Percentiles rank a stretch among this genome's conserved stretches.
Evolutionary conservation across 176 grass and related monocot genomes (phyloP).

Genomic region (Echinochloa phyllopogon): DNA sequence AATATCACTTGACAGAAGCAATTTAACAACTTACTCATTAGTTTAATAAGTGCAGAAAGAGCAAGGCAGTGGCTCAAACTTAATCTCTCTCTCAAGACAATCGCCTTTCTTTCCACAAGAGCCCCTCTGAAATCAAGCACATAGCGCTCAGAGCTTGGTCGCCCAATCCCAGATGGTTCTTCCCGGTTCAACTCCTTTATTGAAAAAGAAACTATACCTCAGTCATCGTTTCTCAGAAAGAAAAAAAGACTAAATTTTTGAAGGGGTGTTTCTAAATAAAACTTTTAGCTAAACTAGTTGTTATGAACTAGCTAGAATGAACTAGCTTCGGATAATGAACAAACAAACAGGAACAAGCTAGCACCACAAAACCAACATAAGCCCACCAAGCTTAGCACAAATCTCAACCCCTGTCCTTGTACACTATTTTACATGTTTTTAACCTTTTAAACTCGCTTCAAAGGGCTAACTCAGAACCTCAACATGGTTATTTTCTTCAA

Average conservation of each 20-base stretch:
- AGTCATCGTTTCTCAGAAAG: constrained; percentile 5
- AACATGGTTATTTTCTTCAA: constrained; percentile 9
- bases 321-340: background rate
- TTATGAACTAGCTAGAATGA: constrained; percentile 1
- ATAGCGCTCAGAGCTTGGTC: constrained; percentile 75
- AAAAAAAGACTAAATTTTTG: constrained; percentile 31
- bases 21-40: constrained; percentile 67
- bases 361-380: constrained; percentile 2
- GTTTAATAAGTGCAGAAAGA: constrained; percentile 74
- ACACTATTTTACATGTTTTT: constrained; percentile 25
- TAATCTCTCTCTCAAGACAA: constrained; percentile 88
- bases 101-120: constrained; percentile 79
- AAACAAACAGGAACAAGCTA: background rate
- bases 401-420: background rate
- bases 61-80: constrained; percentile 96
- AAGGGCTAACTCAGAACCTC: constrained; percentile 4
- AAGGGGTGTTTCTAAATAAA: background rate
- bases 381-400: background rate
- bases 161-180: constrained; percentile 79
- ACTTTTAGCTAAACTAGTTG: background rate
- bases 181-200: constrained; percentile 80
- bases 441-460: constrained; percentile 25
- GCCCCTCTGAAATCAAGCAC: constrained; percentile 92
- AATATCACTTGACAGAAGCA: constrained; percentile 6
- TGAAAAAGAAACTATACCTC: constrained; percentile 21